phyloP scores from a whole-genome alignment of 352 stramenopile species.

The Aphanomyces cochlioides region DNA sequence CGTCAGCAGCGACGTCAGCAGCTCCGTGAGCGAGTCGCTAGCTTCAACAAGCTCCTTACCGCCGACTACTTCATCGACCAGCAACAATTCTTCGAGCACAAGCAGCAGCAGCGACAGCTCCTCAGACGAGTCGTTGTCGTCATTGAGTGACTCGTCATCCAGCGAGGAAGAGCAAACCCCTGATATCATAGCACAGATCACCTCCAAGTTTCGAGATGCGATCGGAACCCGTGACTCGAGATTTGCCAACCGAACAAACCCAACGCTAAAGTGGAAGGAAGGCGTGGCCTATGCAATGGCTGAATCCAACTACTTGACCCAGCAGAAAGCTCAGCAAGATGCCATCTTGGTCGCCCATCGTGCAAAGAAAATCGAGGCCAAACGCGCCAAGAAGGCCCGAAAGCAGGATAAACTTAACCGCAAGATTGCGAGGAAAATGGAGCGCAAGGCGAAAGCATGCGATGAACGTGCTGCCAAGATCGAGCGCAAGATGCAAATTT shows the following conservation, averaged over 20 bases:
- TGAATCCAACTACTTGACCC: constrained; percentile 5
- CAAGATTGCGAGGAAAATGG: constrained; percentile 11
- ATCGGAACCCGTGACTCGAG: constrained; percentile 18
- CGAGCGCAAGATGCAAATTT: constrained; percentile 23
- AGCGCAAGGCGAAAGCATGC: neutral
- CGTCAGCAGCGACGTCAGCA: no score
- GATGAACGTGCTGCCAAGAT: neutral
- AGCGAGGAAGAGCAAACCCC: constrained; percentile 6
- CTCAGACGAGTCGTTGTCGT: neutral
- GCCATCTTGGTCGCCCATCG: neutral
- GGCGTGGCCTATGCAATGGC: constrained; percentile 24
- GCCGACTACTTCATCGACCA: neutral
- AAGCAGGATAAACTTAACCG: constrained; percentile 18
- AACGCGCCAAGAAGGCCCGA: neutral
- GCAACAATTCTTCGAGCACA: neutral
- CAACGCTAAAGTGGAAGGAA: constrained; percentile 26
- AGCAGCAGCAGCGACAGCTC: neutral
- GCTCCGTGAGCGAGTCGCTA: no score
- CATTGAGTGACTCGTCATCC: constrained; percentile 1
- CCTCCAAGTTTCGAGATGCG: neutral
- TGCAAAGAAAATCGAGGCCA: constrained; percentile 1
- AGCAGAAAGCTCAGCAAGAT: neutral
- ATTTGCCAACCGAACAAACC: constrained; percentile 22
- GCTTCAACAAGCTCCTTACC: no score
- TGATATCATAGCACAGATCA: constrained; percentile 17